A percentile compares a stretch with the other conserved stretches of the same genome.
Conservation (phyloP, 1,284 basidiomycete species). For the Tausonia pullulans region DNA sequence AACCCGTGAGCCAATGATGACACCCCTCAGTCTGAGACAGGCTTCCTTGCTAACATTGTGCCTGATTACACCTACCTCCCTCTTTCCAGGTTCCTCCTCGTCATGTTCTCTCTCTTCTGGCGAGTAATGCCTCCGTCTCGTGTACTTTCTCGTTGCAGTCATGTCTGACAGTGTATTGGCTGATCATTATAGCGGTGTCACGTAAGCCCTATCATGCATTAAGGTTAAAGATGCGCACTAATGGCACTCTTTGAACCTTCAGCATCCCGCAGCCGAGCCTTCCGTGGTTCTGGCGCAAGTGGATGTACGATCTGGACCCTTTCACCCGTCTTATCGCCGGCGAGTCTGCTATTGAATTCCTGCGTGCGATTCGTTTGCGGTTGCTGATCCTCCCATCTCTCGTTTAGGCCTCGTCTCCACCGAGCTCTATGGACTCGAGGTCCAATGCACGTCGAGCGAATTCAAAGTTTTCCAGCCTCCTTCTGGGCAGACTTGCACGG, state of each 20-base stretch:
- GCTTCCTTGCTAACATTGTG: background rate
- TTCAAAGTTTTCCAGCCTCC: constrained; percentile 53
- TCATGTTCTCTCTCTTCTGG: constrained; percentile 60
- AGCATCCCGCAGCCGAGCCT: constrained; percentile 39
- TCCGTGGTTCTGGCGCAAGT: constrained; percentile 59
- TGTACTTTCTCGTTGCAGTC: background rate
- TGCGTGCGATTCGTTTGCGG: no score
- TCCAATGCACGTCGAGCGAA: constrained; percentile 46
- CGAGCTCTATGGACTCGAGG: constrained; percentile 60
- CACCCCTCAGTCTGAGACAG: background rate
- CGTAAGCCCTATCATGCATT: background rate
- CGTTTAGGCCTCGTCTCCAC: constrained; percentile 54
- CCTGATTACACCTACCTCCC: constrained; percentile 33
- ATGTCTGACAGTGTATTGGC: background rate
- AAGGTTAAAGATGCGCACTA: constrained; percentile 17
- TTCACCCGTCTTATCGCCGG: background rate
- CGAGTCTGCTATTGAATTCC: no score
- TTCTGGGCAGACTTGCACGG: constrained; percentile 55
- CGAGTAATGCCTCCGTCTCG: constrained; percentile 61
- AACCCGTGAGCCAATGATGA: constrained; percentile 14
- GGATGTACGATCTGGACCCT: constrained; percentile 58
- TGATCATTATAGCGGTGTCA: no score
- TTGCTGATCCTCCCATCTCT: constrained; percentile 28
- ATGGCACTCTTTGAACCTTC: background rate
- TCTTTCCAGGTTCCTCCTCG: constrained; percentile 35